These are phyloP conservation scores for Lumnitzera racemosa DNA, from an alignment of 345 rosid genomes.

Conservation along the genomic window DNA sequence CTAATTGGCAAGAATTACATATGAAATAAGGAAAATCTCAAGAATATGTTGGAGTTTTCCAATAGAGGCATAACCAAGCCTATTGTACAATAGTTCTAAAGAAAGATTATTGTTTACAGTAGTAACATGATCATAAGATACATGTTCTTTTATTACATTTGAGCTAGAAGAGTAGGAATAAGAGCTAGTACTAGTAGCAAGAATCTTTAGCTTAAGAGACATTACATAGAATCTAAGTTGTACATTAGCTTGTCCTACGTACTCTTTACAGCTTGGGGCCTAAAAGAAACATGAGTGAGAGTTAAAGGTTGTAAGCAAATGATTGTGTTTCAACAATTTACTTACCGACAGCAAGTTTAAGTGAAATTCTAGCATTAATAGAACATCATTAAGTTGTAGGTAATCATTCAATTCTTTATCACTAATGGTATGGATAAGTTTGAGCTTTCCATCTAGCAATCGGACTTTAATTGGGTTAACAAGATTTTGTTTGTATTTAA, in stretches of 20 bases:
- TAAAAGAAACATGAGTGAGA: not conserved
- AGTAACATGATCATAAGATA: too few relatives aligned
- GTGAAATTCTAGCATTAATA: not conserved
- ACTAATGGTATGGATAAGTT: not conserved
- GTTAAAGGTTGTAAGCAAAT: not conserved
- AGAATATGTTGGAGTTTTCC: not conserved
- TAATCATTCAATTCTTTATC: not conserved
- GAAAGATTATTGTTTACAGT: too few relatives aligned
- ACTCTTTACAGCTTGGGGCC: not conserved
- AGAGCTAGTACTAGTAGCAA: too few relatives aligned
- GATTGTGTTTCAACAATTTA: not conserved
- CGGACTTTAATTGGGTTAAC: not conserved
- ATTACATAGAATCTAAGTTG: too few relatives aligned
- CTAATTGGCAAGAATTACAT: not conserved
- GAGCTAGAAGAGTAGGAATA: too few relatives aligned
- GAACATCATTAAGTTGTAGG: not conserved
- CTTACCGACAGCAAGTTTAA: not conserved
- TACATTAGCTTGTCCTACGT: too few relatives aligned
- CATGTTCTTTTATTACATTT: too few relatives aligned
- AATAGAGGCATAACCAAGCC: too few relatives aligned
- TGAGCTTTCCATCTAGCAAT: not conserved
- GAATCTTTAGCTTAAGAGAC: too few relatives aligned
- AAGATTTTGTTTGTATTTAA: too few relatives aligned
- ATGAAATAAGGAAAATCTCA: not conserved
- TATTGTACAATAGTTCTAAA: too few relatives aligned